phyloP scores from a whole-genome alignment of 129 eudicot genomes.

The Centaurea solstitialis region DNA sequence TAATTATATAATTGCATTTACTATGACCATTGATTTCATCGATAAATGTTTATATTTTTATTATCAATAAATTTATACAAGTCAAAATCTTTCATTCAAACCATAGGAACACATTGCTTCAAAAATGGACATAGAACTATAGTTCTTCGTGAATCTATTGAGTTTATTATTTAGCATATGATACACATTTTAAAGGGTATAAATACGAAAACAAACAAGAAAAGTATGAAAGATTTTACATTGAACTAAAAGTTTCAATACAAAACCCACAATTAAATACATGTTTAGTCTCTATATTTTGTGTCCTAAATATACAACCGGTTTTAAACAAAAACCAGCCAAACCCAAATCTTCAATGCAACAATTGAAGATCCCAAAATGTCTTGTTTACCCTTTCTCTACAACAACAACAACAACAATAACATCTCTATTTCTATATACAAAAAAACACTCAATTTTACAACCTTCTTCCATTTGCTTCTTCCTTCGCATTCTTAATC shows the following conservation, averaged over 20 bases:
- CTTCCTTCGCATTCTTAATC: conserved; percentile 21
- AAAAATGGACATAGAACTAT: no score
- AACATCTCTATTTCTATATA: neutral
- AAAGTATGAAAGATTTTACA: neutral
- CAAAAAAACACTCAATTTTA: conserved; percentile 18
- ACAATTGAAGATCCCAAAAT: conserved; percentile 42
- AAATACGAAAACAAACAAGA: neutral
- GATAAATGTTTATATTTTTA: no score
- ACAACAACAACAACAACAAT: conserved; percentile 15
- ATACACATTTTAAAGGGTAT: no score
- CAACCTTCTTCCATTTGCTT: conserved; percentile 2
- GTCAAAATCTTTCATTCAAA: no score
- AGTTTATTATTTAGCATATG: no score
- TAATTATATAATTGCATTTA: no score
- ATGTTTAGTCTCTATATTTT: conserved; percentile 12
- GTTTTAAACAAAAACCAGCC: conserved; percentile 3
- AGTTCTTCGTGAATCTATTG: no score
- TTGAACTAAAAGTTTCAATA: conserved; percentile 11
- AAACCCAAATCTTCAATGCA: conserved; percentile 35
- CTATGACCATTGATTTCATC: no score
- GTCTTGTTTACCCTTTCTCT: neutral
- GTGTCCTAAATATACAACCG: conserved; percentile 35
- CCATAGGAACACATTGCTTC: no score
- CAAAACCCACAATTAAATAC: conserved; percentile 1
- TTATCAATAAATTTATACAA: no score